Evolutionary conservation across 1,284 basidiomycete species (phyloP).

Genomic region (Mycosarcoma maydis): DNA sequence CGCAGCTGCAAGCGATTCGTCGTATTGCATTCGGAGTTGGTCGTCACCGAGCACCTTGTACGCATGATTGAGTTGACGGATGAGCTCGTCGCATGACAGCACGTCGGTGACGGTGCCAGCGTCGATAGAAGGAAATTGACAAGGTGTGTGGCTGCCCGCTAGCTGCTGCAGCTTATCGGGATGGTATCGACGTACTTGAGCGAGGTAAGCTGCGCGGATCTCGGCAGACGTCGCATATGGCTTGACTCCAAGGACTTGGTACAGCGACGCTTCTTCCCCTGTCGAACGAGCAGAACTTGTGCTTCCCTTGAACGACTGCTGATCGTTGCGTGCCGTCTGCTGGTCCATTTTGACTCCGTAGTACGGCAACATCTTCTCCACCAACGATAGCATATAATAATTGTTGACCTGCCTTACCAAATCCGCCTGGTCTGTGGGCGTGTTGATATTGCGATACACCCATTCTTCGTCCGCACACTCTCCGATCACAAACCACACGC

Average conservation of each 20-base stretch:
- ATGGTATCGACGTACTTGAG: slow-evolving; percentile 33
- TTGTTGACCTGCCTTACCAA: slow-evolving; percentile 41
- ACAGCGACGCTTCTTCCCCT: slow-evolving; percentile 9
- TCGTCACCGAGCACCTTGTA: slow-evolving; percentile 39
- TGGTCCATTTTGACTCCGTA: slow-evolving; percentile 10
- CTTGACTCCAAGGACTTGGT: slow-evolving; percentile 20
- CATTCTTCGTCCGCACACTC: slow-evolving; percentile 43
- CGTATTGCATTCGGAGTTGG: slow-evolving; percentile 18
- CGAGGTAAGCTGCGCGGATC: slow-evolving; percentile 42
- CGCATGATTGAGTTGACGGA: slow-evolving; percentile 36
- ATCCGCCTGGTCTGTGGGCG: slow-evolving; percentile 15
- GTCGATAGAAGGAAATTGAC: too few species aligned
- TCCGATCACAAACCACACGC: slow-evolving; percentile 30
- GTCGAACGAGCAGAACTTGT: neutral
- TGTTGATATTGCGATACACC: slow-evolving; percentile 46
- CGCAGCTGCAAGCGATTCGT: slow-evolving; percentile 11
- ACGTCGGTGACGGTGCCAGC: slow-evolving; percentile 5
- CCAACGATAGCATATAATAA: slow-evolving; percentile 39
- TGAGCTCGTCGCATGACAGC: slow-evolving; percentile 20
- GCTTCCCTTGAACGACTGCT: neutral
- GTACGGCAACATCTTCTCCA: slow-evolving; percentile 30
- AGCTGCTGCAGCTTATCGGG: slow-evolving; percentile 49
- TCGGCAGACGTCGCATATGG: slow-evolving; percentile 20
- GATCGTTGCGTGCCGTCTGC: neutral
- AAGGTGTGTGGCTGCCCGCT: too few species aligned